Percentiles rank a stretch among this genome's conserved stretches.
phyloP scores from a whole-genome alignment of 345 rosid genomes.

The Populus ilicifolia region DNA sequence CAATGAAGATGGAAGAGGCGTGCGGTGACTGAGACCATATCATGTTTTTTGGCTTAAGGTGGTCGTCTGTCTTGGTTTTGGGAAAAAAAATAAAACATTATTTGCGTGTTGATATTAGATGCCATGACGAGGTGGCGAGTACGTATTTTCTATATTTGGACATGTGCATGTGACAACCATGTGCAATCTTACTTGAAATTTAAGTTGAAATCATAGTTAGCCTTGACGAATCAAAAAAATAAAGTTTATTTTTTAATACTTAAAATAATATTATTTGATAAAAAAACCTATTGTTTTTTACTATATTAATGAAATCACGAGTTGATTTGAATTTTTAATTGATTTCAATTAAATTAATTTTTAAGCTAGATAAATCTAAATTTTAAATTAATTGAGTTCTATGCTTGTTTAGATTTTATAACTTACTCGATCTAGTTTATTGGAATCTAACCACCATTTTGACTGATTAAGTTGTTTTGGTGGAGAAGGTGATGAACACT shows the following conservation, averaged over 20 bases:
- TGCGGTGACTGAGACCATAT: slow-evolving; percentile 8
- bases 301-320: too few relatives aligned
- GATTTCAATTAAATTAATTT: accelerated
- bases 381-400: too few relatives aligned
- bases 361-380: too few relatives aligned
- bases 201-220: background rate
- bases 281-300: too few relatives aligned
- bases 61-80: background rate
- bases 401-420: too few relatives aligned
- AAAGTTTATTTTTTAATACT: too few relatives aligned
- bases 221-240: too few relatives aligned
- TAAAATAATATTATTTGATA: too few relatives aligned
- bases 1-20: background rate
- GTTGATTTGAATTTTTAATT: accelerated
- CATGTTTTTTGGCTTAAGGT: background rate
- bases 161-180: background rate
- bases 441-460: too few relatives aligned
- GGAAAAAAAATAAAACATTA: background rate
- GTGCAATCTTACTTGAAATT: background rate
- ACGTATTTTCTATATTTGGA: background rate
- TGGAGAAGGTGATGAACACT: too few relatives aligned
- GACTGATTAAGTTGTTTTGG: too few relatives aligned
- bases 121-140: background rate
- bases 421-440: too few relatives aligned
- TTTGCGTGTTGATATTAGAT: background rate